Evolutionary conservation across 2,329 filamentous ascomycete genomes (phyloP), one percentile per base, ranked within the genome.

Genomic region (Ophiostoma fasciatum): DNA sequence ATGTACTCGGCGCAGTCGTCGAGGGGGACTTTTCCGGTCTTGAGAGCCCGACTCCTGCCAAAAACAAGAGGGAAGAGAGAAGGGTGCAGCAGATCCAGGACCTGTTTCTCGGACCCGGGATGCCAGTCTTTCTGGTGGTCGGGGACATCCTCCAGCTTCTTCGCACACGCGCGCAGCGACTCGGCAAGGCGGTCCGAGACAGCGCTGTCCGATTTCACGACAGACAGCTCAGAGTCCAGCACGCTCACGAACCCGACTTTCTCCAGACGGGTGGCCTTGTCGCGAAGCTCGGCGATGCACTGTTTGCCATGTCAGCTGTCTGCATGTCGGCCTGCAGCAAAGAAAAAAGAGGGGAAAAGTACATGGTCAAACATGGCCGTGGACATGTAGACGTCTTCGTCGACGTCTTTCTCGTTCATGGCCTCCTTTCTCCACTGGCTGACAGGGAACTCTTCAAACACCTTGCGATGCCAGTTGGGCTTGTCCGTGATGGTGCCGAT

Each of bases 61-160:
- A 66, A 70, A 2, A 70, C 52, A 1, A 77, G 51, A 0, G 71
- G 70, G 42, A 65, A 76, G 38, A 76, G 54, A 2, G 68, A 75
- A 6, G 72, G 70, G 44, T 77, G 64, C 13, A 78, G 61, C 4
- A 78, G 54, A 46, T 77, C 64, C 5, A 68, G 61, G 2, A 78
- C 69, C 45, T 58, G 62, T 2, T 60, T 51, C 34, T 69, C 50
- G 0, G 64, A 68, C 5, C 59, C 52, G 0, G 71, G 72, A 49
- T 77, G 68, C 61, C 64, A 78, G 49, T 74, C 71, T 26, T 39
- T 35, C 2, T 37, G 7, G 18, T 18, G 11, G 2, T 37, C 37
- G 6, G 63, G 60, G 3, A 64, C 57, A 14, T 58, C 49, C 40
- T 68, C 59, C 3, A 78, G 55, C 21, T 19, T 33, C 13, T 49